Base-by-base conservation (phyloP, 1,284 basidiomycete species). In the Ceratobasidium sp. region DNA sequence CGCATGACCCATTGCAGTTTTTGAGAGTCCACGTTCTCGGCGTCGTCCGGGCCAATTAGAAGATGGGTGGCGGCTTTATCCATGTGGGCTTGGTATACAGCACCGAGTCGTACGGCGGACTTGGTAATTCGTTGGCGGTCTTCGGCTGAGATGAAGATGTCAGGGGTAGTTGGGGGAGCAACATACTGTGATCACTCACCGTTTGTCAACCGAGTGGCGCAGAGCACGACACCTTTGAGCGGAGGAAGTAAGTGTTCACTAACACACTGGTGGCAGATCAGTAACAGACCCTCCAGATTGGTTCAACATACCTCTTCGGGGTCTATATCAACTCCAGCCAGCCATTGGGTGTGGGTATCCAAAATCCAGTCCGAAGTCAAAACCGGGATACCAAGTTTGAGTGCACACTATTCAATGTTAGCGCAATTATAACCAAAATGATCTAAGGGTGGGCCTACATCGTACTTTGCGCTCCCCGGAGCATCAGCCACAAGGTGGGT, bases 401-500 rank as follows among this genome's bases (percentile, higher is more conserved):
- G 34, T 0, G 79, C 76, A 64, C 76, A 78, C 79, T 79, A 65
- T 1, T 2, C 19, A 34, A 9, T 37, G 37, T 59, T 63, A 53
- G 46, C 9, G 7, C 19, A 22, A 54, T 6, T 6, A 0, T 19
- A 19, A 24, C 1, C 62, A n/a, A 24, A 22, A 31, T 1, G 7
- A 51, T 0, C 6, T 27, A 27, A 27, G 27, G 39, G 41, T 22
- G 19, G 39, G 58, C 76, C 24, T 41, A 78, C 79, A 53, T 77
- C 68, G 64, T 79, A 78, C 65, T 79, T 79, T 27, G 76, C 77
- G 31, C 76, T 76, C 24, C 76, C 76, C 16, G 77, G 75, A 22
- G 73, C 79, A 62, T 74, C 62, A 16, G 79, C 77, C 34, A 79
- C 77, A 64, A 79, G 73, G 61, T 79, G 78, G 1, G 78, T 79